phyloP scores from a whole-genome alignment of 2,329 filamentous ascomycete genomes.

The Pestalotiopsis sp. region DNA sequence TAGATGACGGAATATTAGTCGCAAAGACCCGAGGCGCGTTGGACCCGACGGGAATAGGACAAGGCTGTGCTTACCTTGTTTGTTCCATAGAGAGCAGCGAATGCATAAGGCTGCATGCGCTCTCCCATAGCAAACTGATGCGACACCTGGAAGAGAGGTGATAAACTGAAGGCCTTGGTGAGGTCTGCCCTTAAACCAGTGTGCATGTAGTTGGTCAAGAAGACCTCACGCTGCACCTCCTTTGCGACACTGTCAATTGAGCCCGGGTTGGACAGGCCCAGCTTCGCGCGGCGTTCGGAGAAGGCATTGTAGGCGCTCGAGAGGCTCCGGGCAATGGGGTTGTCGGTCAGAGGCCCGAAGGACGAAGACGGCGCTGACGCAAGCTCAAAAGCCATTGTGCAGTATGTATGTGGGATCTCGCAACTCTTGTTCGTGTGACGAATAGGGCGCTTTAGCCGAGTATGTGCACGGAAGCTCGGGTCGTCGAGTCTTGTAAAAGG shows the following conservation, averaged over 20 bases:
- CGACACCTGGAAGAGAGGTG: constrained; percentile 93
- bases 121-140: constrained; percentile 97
- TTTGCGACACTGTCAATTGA: constrained; percentile 85
- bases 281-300: constrained; percentile 79
- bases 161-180: constrained; percentile 93
- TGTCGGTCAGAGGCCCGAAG: constrained; percentile 69
- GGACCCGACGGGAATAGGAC: background rate
- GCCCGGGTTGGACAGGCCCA: constrained; percentile 89
- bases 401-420: constrained; percentile 18
- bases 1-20: background rate
- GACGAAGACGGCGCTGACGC: constrained; percentile 44
- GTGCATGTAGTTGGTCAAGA: constrained; percentile 96
- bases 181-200: constrained; percentile 92
- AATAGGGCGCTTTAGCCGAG: background rate
- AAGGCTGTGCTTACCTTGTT: constrained; percentile 67
- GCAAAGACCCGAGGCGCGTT: background rate
- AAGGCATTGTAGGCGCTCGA: constrained; percentile 80
- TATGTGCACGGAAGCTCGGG: constrained; percentile 25
- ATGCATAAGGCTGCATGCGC: constrained; percentile 89
- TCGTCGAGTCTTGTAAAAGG: constrained; percentile 13
- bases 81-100: constrained; percentile 90
- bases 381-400: constrained; percentile 49
- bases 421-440: background rate
- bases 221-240: constrained; percentile 94
- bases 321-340: constrained; percentile 68